Base-by-base conservation (phyloP, 108 stramenopile genomes). In the Fistulifera pelliculosa region DNA sequence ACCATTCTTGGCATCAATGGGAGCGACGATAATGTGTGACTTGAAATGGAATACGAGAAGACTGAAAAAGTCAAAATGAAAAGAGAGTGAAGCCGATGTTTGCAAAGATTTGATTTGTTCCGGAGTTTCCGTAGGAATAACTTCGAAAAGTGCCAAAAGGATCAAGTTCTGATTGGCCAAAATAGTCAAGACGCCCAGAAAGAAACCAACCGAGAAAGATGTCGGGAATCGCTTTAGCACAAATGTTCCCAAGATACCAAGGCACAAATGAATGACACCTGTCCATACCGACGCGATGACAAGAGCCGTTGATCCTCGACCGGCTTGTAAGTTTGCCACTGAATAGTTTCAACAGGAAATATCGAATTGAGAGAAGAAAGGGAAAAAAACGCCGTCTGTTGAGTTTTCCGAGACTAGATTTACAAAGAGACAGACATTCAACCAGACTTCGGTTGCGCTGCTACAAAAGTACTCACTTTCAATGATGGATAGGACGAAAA, bases 161-260 rank as follows among this genome's bases (percentile, higher is more conserved):
- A 91, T 59, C 25, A 91, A 60, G 73, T 91, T 73, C 65, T 91
- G 89, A 52, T 91, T 85, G 2, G 83, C 78, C 17, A 83, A 25
- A 0, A 87, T 77, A 18, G 85, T 62, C 16, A 84, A 35, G 1
- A 79, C 56, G 10, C 89, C 89, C 53, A 91, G 51, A 19, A 91
- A 76, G 35, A 83, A 87, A 11, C 89, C 89, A 26, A 91, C 68
- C 0, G 79, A 71, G 54, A 91, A 91, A 38, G 78, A 71, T 26
- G 89, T 91, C 10, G 89, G 79, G 41, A 85, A 87, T 60, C 89
- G 70, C 44, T 91, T 91, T 6, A 91, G 56, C 15, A 91, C 80
- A 58, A 87, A 91, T 2, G 89, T 91, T 1, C 89, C 89, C 23
- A 87, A 49, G 19, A 91, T 66, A 15, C 76, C 75, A 38, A 91